Evolutionary conservation across 2,329 filamentous ascomycete species (phyloP).

Genomic region (Alternaria conjuncta): DNA sequence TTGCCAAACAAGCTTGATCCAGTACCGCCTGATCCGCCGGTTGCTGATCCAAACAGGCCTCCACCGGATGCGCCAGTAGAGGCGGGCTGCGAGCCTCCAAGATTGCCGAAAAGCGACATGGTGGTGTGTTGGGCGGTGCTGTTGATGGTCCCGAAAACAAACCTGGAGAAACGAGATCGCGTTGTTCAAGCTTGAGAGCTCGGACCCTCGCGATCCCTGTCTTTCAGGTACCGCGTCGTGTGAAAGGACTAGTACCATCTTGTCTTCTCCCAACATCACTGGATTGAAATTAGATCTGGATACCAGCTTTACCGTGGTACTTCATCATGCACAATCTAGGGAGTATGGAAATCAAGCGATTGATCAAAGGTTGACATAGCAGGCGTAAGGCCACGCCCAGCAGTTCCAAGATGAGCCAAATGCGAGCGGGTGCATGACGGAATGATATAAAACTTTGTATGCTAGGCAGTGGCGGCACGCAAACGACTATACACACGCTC

Average conservation of each 20-base stretch:
- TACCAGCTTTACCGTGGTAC: too few relatives aligned
- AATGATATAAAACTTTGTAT: not conserved
- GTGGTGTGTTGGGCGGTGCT: constrained; percentile 33
- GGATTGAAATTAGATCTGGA: too few relatives aligned
- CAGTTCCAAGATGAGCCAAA: not conserved
- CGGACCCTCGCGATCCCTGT: constrained; percentile 17
- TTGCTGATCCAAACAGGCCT: constrained; percentile 36
- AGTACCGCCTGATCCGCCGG: constrained; percentile 29
- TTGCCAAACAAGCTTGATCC: constrained; percentile 39
- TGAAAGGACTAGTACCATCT: not conserved
- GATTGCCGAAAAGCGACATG: constrained; percentile 45
- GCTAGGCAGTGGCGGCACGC: not conserved
- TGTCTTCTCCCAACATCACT: not conserved
- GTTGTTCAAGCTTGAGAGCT: constrained; percentile 27
- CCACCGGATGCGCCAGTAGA: constrained; percentile 31
- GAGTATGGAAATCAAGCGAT: too few relatives aligned
- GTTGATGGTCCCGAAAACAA: constrained; percentile 39
- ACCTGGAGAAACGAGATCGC: constrained; percentile 31
- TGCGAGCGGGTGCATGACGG: not conserved
- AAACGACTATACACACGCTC: constrained; percentile 13
- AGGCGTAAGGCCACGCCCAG: not conserved
- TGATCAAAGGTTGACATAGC: not conserved
- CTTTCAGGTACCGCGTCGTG: constrained; percentile 15
- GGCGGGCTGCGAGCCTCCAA: constrained; percentile 38
- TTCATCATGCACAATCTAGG: too few relatives aligned